Evolutionary conservation across 2,329 filamentous ascomycete species (phyloP).

Genomic region (Hymenoscyphus linearis): DNA sequence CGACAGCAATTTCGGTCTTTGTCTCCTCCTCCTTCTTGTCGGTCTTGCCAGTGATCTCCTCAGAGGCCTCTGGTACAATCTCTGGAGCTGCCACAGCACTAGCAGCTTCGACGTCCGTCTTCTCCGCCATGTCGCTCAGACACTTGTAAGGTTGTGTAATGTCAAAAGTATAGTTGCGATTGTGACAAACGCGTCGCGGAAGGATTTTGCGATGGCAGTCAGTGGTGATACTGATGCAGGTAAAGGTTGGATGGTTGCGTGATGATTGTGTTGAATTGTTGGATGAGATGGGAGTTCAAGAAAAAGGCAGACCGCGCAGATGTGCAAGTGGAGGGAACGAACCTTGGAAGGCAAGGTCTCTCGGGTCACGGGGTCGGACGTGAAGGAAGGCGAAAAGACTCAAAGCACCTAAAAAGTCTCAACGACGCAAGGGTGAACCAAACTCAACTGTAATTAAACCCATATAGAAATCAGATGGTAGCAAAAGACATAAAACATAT

Average conservation of each 20-base stretch:
- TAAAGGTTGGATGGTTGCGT: slow-evolving; percentile 14
- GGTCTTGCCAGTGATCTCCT: slow-evolving; percentile 7
- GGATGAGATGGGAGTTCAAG: not conserved
- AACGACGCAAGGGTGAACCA: not conserved
- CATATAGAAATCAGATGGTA: not conserved
- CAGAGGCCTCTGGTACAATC: slow-evolving; percentile 5
- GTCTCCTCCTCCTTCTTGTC: slow-evolving; percentile 10
- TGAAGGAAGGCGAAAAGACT: not conserved
- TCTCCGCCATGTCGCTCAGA: slow-evolving; percentile 27
- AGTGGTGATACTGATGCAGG: not conserved
- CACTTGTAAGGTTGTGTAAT: slow-evolving; percentile 1
- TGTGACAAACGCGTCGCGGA: slow-evolving; percentile 4
- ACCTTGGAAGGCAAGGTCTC: too few relatives aligned
- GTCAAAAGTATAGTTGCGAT: slow-evolving; percentile 7
- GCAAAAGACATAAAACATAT: not conserved
- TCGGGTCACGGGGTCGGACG: too few relatives aligned
- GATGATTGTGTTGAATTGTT: slow-evolving; percentile 15
- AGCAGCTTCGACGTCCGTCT: slow-evolving; percentile 10
- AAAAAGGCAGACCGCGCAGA: not conserved
- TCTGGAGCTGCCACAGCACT: slow-evolving; percentile 16
- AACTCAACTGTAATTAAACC: too few relatives aligned
- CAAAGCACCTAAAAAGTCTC: not conserved
- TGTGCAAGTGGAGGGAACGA: not conserved
- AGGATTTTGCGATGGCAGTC: not conserved
- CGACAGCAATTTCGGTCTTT: not conserved